A percentile compares a stretch with the other conserved stretches of the same genome.
Evolutionary conservation across 805 yeast genomes (phyloP).

Genomic region (Clavispora phyllophila): DNA sequence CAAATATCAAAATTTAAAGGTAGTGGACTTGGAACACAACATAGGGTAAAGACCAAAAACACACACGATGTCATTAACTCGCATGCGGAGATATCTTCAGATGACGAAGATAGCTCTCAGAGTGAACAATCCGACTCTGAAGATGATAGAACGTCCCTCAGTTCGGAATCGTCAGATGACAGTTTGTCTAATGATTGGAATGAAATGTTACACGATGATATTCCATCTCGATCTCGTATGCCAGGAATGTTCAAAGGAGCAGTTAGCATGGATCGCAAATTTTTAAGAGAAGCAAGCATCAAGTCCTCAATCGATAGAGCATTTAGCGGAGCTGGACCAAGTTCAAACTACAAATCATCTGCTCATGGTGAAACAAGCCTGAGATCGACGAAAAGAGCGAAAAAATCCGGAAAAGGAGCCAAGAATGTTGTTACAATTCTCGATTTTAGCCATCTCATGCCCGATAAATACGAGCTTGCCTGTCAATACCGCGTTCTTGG

Average conservation of each 20-base stretch:
- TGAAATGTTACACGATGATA: constrained; percentile 55
- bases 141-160: background rate
- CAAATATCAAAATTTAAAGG: constrained; percentile 41
- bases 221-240: constrained; percentile 44
- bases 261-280: constrained; percentile 35
- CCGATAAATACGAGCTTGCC: constrained; percentile 70
- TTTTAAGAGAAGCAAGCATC: constrained; percentile 17
- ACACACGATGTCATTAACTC: constrained; percentile 2
- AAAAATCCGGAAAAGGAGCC: constrained; percentile 23
- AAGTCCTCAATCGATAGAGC: constrained; percentile 28
- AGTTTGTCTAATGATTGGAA: constrained; percentile 68
- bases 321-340: constrained; percentile 36
- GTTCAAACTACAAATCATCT: constrained; percentile 32
- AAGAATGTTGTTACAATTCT: constrained; percentile 54
- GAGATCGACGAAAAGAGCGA: constrained; percentile 14
- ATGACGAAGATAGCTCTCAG: constrained; percentile 9
- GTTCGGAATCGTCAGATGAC: constrained; percentile 41
- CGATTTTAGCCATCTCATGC: constrained; percentile 67
- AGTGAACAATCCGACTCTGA: constrained; percentile 16
- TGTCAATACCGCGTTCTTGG: constrained; percentile 61
- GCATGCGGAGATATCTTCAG: background rate
- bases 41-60: constrained; percentile 15
- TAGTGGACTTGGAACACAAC: constrained; percentile 48
- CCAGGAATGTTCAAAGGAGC: constrained; percentile 47
- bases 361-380: constrained; percentile 32